Evolutionary conservation across 2,329 filamentous ascomycete genomes (phyloP).

Genomic region (Lachnellula arida): DNA sequence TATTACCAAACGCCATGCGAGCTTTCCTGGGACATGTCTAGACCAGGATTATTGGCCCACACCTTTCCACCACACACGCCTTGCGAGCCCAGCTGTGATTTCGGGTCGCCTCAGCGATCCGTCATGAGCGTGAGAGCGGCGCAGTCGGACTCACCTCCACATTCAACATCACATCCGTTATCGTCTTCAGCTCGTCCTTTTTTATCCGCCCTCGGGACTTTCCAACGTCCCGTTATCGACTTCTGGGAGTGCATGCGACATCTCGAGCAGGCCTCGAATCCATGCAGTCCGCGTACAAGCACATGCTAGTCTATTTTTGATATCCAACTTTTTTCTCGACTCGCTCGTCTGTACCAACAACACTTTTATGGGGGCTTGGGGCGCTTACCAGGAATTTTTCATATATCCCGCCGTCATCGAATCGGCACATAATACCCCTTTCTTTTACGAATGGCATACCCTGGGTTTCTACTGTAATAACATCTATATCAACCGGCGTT

Average conservation of each 20-base stretch:
- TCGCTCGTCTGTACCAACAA: background rate
- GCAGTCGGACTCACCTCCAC: background rate
- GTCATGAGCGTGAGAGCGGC: background rate
- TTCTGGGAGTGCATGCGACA: background rate
- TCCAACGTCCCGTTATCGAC: background rate
- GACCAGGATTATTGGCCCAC: background rate
- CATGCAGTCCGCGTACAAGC: background rate
- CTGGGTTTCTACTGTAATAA: background rate
- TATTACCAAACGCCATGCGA: constrained; percentile 2
- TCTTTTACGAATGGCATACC: background rate
- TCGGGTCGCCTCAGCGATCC: background rate
- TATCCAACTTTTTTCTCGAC: background rate
- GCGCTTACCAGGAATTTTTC: background rate
- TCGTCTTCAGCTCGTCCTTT: background rate
- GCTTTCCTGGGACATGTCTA: constrained; percentile 5
- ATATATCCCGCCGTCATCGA: background rate
- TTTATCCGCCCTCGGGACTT: background rate
- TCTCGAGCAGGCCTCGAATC: constrained; percentile 1
- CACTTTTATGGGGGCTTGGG: background rate
- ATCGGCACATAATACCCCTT: background rate
- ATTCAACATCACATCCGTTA: background rate
- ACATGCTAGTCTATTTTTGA: background rate
- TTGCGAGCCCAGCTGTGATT: background rate
- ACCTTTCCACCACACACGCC: background rate
- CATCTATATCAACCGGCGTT: background rate